Evolutionary conservation across 164 flowering plant species (phyloP).

Genomic region (Berberis thunbergii): DNA sequence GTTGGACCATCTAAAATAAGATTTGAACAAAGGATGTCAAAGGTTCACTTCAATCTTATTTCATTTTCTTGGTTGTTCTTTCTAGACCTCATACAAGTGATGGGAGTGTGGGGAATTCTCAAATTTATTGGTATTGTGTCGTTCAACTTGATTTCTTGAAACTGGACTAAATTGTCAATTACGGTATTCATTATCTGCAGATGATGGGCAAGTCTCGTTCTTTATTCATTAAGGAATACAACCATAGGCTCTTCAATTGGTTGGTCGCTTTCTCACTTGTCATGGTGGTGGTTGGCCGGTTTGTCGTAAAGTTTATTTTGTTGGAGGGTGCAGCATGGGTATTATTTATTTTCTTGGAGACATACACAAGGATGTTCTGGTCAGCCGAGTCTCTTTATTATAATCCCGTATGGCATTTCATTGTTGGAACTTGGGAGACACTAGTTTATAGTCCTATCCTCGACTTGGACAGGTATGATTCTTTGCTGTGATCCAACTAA

Average conservation of each 20-base stretch:
- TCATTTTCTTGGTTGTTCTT: neutral
- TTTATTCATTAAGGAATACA: constrained; percentile 87
- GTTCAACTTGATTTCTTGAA: neutral
- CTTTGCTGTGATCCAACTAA: constrained; percentile 1
- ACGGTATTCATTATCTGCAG: constrained; percentile 32
- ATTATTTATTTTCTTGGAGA: constrained; percentile 86
- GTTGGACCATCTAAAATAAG: constrained; percentile 84
- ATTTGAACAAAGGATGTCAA: constrained; percentile 75
- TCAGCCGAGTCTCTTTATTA: constrained; percentile 93
- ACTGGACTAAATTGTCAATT: neutral
- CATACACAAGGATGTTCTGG: constrained; percentile 97
- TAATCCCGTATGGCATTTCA: constrained; percentile 87
- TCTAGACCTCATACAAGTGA: neutral
- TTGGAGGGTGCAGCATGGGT: constrained; percentile 91
- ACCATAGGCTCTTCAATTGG: constrained; percentile 96
- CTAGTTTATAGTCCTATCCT: constrained; percentile 91
- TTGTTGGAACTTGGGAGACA: constrained; percentile 88
- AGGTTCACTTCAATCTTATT: constrained; percentile 35
- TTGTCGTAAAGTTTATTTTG: constrained; percentile 71
- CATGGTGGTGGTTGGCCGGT: constrained; percentile 95
- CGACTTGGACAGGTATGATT: constrained; percentile 81
- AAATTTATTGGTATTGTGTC: neutral
- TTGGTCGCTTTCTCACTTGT: constrained; percentile 93
- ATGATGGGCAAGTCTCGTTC: constrained; percentile 81
- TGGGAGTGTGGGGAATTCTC: neutral